phyloP scores from a whole-genome alignment of 345 rosid genomes.

The Gossypioides kirkii region DNA sequence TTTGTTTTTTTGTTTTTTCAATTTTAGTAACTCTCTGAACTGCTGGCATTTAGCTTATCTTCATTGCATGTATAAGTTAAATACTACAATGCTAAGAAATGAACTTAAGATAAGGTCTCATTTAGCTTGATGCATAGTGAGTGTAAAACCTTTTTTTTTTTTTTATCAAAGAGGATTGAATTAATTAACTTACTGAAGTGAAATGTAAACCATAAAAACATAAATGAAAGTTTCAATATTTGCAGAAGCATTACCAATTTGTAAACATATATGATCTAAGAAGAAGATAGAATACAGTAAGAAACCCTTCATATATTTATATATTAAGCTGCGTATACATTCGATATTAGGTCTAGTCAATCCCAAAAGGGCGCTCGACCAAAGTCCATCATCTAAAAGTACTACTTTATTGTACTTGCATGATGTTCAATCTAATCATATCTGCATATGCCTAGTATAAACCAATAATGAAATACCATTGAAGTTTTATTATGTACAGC shows the following conservation, averaged over 20 bases:
- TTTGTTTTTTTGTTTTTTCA: neutral
- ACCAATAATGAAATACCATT: conserved; percentile 35
- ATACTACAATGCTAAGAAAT: neutral
- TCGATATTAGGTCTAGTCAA: conserved; percentile 24
- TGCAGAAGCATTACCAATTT: neutral
- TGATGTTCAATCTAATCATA: neutral
- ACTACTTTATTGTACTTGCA: conserved; percentile 23
- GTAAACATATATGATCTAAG: neutral
- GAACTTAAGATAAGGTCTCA: no score
- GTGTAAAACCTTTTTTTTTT: neutral
- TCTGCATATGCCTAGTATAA: conserved; percentile 6
- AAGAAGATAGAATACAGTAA: neutral
- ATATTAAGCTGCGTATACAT: conserved; percentile 23
- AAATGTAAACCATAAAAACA: neutral
- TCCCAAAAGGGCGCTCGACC: conserved; percentile 26
- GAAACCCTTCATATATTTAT: conserved; percentile 12
- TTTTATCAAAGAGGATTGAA: neutral
- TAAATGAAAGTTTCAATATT: neutral
- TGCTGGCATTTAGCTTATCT: neutral
- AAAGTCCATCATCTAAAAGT: conserved; percentile 18
- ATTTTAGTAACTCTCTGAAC: neutral
- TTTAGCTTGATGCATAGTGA: neutral
- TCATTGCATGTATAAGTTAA: neutral
- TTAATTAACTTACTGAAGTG: neutral
- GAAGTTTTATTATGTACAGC: conserved; percentile 63